Evolutionary conservation across 2,329 filamentous ascomycete species (phyloP).

Genomic region (Aspergillus luchuensis): DNA sequence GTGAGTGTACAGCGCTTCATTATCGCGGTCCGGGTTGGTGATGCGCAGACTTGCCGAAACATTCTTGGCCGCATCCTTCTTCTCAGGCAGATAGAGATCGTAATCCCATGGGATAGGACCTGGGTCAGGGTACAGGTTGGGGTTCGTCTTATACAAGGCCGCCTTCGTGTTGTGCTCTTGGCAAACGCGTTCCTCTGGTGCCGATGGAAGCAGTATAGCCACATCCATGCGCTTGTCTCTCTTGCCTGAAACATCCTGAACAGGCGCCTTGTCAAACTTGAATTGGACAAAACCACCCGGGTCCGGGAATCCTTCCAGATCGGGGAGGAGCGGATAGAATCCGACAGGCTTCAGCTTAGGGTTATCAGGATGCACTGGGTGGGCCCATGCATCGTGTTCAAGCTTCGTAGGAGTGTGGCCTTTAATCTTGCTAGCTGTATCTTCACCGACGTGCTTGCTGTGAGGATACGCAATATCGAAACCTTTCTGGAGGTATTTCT

Average conservation of each 20-base stretch:
- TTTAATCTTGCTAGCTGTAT: slow-evolving; percentile 55
- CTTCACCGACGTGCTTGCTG: slow-evolving; percentile 61
- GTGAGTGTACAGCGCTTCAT: slow-evolving; percentile 53
- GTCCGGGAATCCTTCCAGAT: slow-evolving; percentile 62
- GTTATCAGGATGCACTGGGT: slow-evolving; percentile 62
- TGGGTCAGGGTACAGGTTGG: slow-evolving; percentile 53
- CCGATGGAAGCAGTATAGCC: slow-evolving; percentile 57
- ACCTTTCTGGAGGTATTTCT: slow-evolving; percentile 62
- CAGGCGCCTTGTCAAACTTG: slow-evolving; percentile 64
- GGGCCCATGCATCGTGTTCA: slow-evolving; percentile 61
- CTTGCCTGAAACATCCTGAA: slow-evolving; percentile 48
- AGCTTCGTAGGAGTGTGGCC: slow-evolving; percentile 56
- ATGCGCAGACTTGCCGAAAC: slow-evolving; percentile 60
- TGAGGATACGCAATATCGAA: slow-evolving; percentile 66
- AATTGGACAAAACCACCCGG: slow-evolving; percentile 61
- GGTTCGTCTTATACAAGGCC: slow-evolving; percentile 52
- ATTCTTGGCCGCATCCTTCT: slow-evolving; percentile 48
- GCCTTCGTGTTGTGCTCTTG: slow-evolving; percentile 52
- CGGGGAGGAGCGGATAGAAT: slow-evolving; percentile 62
- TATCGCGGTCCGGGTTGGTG: slow-evolving; percentile 56
- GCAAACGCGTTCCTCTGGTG: slow-evolving; percentile 51
- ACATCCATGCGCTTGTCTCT: slow-evolving; percentile 64
- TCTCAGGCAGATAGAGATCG: slow-evolving; percentile 60
- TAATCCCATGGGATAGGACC: slow-evolving; percentile 60
- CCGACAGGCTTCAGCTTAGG: slow-evolving; percentile 59